Evolutionary conservation across 768 basidiomycete species (phyloP).

Genomic region (Rhizopogon vinicolor): DNA sequence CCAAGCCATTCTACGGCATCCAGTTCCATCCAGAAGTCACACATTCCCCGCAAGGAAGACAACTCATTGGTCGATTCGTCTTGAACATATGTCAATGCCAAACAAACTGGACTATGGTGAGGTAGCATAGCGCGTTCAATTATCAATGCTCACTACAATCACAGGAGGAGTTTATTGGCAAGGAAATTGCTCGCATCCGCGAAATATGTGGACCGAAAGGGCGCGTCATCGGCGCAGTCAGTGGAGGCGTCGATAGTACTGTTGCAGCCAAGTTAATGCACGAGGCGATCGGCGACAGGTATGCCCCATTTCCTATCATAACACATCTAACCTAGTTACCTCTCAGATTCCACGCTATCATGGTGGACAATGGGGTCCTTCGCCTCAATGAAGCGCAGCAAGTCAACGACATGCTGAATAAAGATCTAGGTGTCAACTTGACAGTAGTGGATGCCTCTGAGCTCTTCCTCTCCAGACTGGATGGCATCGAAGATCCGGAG

Average conservation of each 20-base stretch:
- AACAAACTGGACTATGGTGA: slow-evolving; percentile 91
- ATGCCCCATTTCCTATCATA: slow-evolving; percentile 11
- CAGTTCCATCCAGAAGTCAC: slow-evolving; percentile 99
- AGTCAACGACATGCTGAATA: slow-evolving; percentile 90
- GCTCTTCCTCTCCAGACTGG: slow-evolving; percentile 84
- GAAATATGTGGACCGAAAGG: slow-evolving; percentile 93
- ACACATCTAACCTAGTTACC: not conserved
- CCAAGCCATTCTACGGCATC: slow-evolving; percentile 89
- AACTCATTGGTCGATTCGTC: slow-evolving; percentile 84
- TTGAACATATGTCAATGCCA: slow-evolving; percentile 78
- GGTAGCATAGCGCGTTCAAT: slow-evolving; percentile 6
- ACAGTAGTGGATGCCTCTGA: slow-evolving; percentile 95
- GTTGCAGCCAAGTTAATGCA: slow-evolving; percentile 99
- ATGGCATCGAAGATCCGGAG: slow-evolving; percentile 93
- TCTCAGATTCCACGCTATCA: slow-evolving; percentile 93
- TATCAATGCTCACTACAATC: slow-evolving; percentile 1
- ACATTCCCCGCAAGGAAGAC: slow-evolving; percentile 85
- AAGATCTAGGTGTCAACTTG: slow-evolving; percentile 92
- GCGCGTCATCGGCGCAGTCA: slow-evolving; percentile 96
- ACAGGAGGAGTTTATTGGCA: slow-evolving; percentile 97
- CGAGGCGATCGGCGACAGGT: slow-evolving; percentile 98
- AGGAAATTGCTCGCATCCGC: slow-evolving; percentile 90
- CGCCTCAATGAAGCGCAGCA: slow-evolving; percentile 87
- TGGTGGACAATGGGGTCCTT: slow-evolving; percentile 98
- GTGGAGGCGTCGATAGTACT: slow-evolving; percentile 96